Evolutionary conservation across 768 basidiomycete species (phyloP), one percentile per base, ranked within the genome.

Genomic region (Lactifluus piperatus): DNA sequence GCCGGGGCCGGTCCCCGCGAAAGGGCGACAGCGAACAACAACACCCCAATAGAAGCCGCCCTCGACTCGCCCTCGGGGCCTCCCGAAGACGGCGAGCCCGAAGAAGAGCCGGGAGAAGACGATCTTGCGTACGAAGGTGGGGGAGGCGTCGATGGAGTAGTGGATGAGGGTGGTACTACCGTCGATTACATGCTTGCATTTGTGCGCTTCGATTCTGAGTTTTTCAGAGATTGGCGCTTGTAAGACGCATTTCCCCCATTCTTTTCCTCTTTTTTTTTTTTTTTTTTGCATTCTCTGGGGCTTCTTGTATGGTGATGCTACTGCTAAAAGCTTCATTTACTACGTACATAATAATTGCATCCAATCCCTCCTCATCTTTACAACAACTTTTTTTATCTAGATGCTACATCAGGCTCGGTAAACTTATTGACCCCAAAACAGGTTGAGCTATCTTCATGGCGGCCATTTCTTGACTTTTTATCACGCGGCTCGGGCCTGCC

Each of bases 151-250:
- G 69, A 68, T n/a, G n/a, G n/a, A n/a, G n/a, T n/a, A 32, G 69
- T 65, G 24, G 72, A 71, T 10, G 74, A 74, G 37, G 85, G 86
- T 1, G 91, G 90, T 16, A 85, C 83, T 9, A 76, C 86, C 18
- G 84, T 86, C 41, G 91, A 94, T 57, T 94, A 91, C 67, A 94
- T 97, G 91, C 74, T 97, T 30, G 68, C 74, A 16, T 78, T 83
- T 64, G 83, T 86, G 26, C 74, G 77, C 52, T 68, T 66, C 43
- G 86, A 91, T 64, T 79, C 77, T 68, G 84, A 84, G 37, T 85
- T 79, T 70, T 92, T 92, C 73, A 75, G 73, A 58, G 85, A 86
- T 44, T 90, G 88, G 87, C 78, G 82, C 52, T 29, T 86, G 69
- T 83, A 75, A 67, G 62, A 24, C 54, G 41, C 32, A 14, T 32